These are phyloP conservation scores for Fusarium nanum DNA, from an alignment of 2,329 filamentous ascomycete species.

Conservation along the genomic window DNA sequence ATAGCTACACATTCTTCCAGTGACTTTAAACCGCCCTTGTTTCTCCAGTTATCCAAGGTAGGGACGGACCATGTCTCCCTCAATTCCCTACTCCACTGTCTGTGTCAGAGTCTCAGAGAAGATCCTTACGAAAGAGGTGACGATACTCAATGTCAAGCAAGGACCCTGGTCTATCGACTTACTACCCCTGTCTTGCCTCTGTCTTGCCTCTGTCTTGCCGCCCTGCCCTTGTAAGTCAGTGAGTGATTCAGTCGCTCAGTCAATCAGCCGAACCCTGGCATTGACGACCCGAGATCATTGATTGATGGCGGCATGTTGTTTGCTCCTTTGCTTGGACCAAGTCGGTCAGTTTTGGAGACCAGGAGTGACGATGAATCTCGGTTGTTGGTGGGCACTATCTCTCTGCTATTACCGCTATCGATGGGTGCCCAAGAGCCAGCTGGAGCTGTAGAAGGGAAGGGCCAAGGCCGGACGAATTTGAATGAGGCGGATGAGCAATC, in stretches of 20 bases:
- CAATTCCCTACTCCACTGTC: constrained; percentile 10
- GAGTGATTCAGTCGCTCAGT: background rate
- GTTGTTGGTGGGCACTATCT: constrained; percentile 18
- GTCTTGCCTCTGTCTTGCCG: constrained; percentile 29
- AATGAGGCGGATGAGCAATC: constrained; percentile 2
- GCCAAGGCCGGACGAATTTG: background rate
- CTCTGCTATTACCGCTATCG: background rate
- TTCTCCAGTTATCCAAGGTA: constrained; percentile 7
- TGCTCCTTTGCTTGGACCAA: constrained; percentile 34
- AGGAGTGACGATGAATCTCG: constrained; percentile 19
- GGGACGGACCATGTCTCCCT: constrained; percentile 17
- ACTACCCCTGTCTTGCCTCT: constrained; percentile 26
- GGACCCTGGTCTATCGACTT: constrained; percentile 29
- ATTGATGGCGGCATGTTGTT: constrained; percentile 24
- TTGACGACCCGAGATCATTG: constrained; percentile 38
- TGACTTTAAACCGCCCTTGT: constrained; percentile 19
- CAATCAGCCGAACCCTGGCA: constrained; percentile 25
- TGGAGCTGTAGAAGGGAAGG: background rate
- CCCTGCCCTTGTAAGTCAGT: constrained; percentile 40
- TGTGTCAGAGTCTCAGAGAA: constrained; percentile 25
- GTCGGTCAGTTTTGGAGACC: constrained; percentile 1
- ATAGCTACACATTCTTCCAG: constrained; percentile 16
- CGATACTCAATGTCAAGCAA: constrained; percentile 15
- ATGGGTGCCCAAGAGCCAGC: constrained; percentile 7
- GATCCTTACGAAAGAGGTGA: constrained; percentile 8